phyloP scores from a whole-genome alignment of 306 rosid species.

The Vigna radiata region DNA sequence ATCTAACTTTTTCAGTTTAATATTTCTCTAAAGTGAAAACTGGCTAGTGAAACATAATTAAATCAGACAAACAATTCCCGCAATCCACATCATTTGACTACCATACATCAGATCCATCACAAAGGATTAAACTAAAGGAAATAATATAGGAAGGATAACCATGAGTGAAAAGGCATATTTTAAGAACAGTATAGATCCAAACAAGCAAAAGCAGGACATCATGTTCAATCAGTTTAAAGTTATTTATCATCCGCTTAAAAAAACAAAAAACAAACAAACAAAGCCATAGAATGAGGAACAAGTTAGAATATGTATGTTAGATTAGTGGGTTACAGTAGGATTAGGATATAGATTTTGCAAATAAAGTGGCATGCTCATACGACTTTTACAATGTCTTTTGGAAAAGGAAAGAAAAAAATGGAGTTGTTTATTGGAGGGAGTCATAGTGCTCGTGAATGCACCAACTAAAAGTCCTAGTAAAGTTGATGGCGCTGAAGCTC shows the following conservation, averaged over 20 bases:
- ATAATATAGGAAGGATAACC: constrained; percentile 40
- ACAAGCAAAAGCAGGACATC: constrained; percentile 46
- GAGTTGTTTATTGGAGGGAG: constrained; percentile 41
- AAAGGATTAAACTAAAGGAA: constrained; percentile 16
- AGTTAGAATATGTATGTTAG: constrained; percentile 53
- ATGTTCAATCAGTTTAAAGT: constrained; percentile 40
- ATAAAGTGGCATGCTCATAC: constrained; percentile 56
- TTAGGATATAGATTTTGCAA: constrained; percentile 59
- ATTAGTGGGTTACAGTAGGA: constrained; percentile 77
- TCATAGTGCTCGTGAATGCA: constrained; percentile 49
- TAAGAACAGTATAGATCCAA: constrained; percentile 47
- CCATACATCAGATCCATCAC: constrained; percentile 48
- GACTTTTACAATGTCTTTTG: constrained; percentile 52
- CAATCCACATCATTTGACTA: constrained; percentile 47
- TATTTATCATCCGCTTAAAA: constrained; percentile 38
- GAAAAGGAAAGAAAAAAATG: constrained; percentile 5
- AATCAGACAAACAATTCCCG: constrained; percentile 41
- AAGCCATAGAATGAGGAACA: constrained; percentile 59
- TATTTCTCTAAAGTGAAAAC: constrained; percentile 44
- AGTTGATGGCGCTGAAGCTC: constrained; percentile 53
- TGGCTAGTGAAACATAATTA: constrained; percentile 34
- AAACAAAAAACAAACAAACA: constrained; percentile 13
- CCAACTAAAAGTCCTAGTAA: constrained; percentile 46
- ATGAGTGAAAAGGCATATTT: constrained; percentile 34
- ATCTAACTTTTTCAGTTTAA: constrained; percentile 50